phyloP scores from a whole-genome alignment of 805 yeast genomes.

The Cyberlindnera euphorbiae region DNA sequence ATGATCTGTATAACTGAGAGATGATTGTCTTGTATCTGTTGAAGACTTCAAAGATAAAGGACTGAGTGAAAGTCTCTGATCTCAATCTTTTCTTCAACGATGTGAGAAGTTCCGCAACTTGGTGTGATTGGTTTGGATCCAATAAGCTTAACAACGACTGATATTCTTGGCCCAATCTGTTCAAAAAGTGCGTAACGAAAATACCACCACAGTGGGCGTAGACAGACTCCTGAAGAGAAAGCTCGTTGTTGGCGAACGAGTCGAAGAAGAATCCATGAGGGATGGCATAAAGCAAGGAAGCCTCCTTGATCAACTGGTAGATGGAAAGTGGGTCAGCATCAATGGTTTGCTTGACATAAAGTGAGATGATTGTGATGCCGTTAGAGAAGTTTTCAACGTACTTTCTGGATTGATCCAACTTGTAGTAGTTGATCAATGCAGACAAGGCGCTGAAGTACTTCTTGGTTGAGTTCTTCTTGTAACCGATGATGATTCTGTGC shows the following conservation, averaged over 20 bases:
- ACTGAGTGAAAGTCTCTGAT: slow-evolving; percentile 88
- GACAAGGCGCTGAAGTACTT: slow-evolving; percentile 84
- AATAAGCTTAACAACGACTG: slow-evolving; percentile 60
- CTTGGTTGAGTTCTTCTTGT: slow-evolving; percentile 76
- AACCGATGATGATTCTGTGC: slow-evolving; percentile 85
- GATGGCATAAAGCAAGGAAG: slow-evolving; percentile 84
- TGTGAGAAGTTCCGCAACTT: slow-evolving; percentile 67
- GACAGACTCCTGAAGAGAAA: slow-evolving; percentile 90
- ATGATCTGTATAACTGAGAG: slow-evolving; percentile 80
- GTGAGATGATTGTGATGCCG: slow-evolving; percentile 80
- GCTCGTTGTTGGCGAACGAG: slow-evolving; percentile 64
- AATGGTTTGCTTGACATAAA: slow-evolving; percentile 67
- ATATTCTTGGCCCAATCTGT: slow-evolving; percentile 90
- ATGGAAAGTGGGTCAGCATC: slow-evolving; percentile 60
- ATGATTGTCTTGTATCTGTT: slow-evolving; percentile 65
- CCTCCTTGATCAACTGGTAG: slow-evolving; percentile 89
- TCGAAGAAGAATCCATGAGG: slow-evolving; percentile 81
- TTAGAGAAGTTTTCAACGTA: slow-evolving; percentile 92
- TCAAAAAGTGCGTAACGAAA: slow-evolving; percentile 90
- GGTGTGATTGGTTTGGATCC: slow-evolving; percentile 54
- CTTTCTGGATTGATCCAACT: slow-evolving; percentile 77
- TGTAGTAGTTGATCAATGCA: slow-evolving; percentile 84
- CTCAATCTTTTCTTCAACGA: slow-evolving; percentile 85
- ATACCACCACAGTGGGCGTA: slow-evolving; percentile 93
- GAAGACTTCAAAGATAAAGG: slow-evolving; percentile 74